Evolutionary conservation across 2,329 filamentous ascomycete species (phyloP).

Genomic region (Talaromyces sp.): DNA sequence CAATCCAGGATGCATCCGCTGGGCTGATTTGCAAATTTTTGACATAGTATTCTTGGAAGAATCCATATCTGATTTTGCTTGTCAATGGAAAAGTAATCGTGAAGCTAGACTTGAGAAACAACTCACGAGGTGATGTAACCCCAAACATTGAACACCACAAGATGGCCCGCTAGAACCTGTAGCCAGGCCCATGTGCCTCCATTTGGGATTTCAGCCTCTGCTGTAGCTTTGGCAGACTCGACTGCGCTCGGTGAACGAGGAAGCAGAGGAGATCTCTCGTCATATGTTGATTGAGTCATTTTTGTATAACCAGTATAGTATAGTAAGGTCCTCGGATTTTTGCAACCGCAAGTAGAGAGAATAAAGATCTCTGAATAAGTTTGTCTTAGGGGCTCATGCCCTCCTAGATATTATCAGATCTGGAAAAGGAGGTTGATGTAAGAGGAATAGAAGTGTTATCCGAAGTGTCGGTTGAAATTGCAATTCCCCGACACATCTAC

Average conservation of each 20-base stretch:
- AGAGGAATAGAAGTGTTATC: neutral
- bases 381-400: neutral
- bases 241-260: neutral
- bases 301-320: neutral
- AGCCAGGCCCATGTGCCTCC: constrained; percentile 9
- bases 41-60: constrained; percentile 40
- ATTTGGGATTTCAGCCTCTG: constrained; percentile 1
- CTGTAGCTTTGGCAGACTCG: neutral
- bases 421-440: neutral
- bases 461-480: neutral
- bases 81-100: neutral
- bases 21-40: constrained; percentile 35
- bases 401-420: no score
- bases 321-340: neutral
- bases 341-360: neutral
- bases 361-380: neutral
- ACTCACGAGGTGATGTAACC: constrained; percentile 43
- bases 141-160: constrained; percentile 11
- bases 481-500: neutral
- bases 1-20: constrained; percentile 28
- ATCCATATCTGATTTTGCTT: constrained; percentile 32
- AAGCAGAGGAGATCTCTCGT: constrained; percentile 3
- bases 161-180: constrained; percentile 5
- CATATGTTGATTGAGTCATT: neutral
- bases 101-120: constrained; percentile 33